Evolutionary conservation across 306 rosid genomes (phyloP), one percentile per base, ranked within the genome.

Genomic region (Trifolium subterraneum): DNA sequence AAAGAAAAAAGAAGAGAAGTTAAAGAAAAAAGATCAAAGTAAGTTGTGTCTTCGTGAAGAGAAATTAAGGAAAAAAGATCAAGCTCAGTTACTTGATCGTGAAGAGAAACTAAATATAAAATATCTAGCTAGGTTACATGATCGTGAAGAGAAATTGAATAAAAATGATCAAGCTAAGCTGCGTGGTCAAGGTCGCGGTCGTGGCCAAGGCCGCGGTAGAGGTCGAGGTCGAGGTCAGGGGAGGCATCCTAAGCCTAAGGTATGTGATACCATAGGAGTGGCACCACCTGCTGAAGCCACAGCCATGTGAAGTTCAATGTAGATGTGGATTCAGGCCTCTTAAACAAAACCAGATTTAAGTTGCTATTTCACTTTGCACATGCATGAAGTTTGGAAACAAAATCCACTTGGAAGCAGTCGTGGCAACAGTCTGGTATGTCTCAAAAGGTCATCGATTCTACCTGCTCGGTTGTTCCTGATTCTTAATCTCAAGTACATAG

Each of bases 271-370:
- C 45, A 22, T 16, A 59, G n/a, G 18, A 75, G 29, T 35, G 25
- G 58, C 14, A 52, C 58, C 67, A 4, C 39, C n/a, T 19, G 36
- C 72, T 44, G 22, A 8, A 13, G 52, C 51, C 23, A 63, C 61
- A 23, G 74, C 5, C 38, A 19, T 10, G 71, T 58, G n/a, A 70
- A 66, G 58, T 51, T 65, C 64, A 42, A 55, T 54, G 51, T 45
- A 68, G 29, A 18, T 31, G 76, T 45, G 70, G 36, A 47, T 61
- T 74, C 47, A 68, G 73, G 64, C 62, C 66, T 54, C 70, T 41
- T 55, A 9, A 36, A 33, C 65, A 48, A 52, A 58, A 25, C 35
- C 64, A 58, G 64, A 58, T 12, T 58, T 25, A 25, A 58, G 64
- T 25, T 58, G 61, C 61, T 10, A 54, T 22, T 20, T 54, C 29